Base-by-base conservation (phyloP, 176 grass and related monocot genomes). In the Rhipidocladum racemiflorum region DNA sequence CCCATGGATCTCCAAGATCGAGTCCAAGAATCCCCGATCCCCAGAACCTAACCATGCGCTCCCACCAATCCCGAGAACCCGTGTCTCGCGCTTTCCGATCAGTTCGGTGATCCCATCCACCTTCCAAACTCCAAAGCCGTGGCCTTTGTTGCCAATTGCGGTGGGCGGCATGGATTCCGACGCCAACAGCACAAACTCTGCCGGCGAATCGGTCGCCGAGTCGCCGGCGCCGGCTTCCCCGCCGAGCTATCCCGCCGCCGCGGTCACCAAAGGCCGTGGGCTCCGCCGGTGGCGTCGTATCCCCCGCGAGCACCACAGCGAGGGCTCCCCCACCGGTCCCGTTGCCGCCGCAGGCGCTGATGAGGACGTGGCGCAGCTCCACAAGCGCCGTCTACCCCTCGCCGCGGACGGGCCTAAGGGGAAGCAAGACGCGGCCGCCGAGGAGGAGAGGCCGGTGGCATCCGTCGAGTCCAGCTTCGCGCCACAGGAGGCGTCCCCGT, bases 201-300 rank as follows among this genome's bases (percentile, higher is more conserved):
- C 67, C 67, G 67, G 59, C 55, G 83, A 86, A 49, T 87, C 77
- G 15, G 61, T 81, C 36, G 85, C 70, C 7, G 85, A 87, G 40
- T 83, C 84, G 2, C 83, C 78, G 4, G 70, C 65, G 55, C 74
- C 78, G 30, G 63, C 44, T 40, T 77, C 84, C 34, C 48, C 65
- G 2, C 54, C 24, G 3, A 70, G 48, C 3, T n/a, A 46, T 23
- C 21, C 70, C 6, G 70, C 28, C 2, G 83, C 34, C 8, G 60
- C 7, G 46, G 81, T 25, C 24, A 73, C 32, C 69, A 91, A 91
- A 56, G 92, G 89, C 32, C 76, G 85, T 17, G 83, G 89, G 9
- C 87, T 94, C 53, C 89, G 67, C 68, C 87, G 87, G 59, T 94
- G 92, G 92, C 80, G 84, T 3, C 87, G 89, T 48, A 94, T 94